Evolutionary conservation across 176 grass and related monocot species (phyloP).

Genomic region (Ensete glaucum): DNA sequence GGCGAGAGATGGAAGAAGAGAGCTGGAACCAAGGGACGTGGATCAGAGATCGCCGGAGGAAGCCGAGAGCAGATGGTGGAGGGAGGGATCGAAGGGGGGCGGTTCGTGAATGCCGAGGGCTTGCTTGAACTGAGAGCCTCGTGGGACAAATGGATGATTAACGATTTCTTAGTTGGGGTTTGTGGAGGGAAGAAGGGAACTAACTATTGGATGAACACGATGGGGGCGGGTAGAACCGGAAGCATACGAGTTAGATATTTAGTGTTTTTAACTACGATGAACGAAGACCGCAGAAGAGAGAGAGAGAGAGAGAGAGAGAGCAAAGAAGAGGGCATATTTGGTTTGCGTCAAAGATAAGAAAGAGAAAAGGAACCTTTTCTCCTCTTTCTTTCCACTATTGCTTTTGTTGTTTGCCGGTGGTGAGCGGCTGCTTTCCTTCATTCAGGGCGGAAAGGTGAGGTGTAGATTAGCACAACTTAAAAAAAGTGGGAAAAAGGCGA

Average conservation of each 20-base stretch:
- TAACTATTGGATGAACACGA: conserved; percentile 73
- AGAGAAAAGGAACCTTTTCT: background rate
- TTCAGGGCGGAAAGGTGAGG: background rate
- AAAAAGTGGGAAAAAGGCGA: too few relatives aligned
- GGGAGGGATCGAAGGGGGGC: conserved; percentile 23
- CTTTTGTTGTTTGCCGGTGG: background rate
- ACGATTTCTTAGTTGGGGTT: conserved; percentile 61
- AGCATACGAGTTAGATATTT: too few relatives aligned
- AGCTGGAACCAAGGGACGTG: background rate
- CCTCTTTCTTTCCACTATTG: background rate
- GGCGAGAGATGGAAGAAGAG: conserved; percentile 39
- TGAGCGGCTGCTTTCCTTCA: background rate
- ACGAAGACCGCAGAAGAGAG: background rate
- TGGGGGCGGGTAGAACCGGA: background rate
- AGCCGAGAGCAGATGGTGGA: conserved; percentile 18
- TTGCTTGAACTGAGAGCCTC: conserved; percentile 28
- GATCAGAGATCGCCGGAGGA: background rate
- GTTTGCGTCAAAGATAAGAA: too few relatives aligned
- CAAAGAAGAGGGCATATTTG: too few relatives aligned
- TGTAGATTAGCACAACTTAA: background rate
- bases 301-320: background rate
- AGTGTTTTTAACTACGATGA: too few relatives aligned
- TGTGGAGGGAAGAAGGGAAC: conserved; percentile 51
- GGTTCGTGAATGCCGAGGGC: conserved; percentile 35
- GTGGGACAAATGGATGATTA: conserved; percentile 32